Evolutionary conservation across 169 alveolate genomes (phyloP), one percentile per base, ranked within the genome.

Genomic region (Plasmodium ovale): DNA sequence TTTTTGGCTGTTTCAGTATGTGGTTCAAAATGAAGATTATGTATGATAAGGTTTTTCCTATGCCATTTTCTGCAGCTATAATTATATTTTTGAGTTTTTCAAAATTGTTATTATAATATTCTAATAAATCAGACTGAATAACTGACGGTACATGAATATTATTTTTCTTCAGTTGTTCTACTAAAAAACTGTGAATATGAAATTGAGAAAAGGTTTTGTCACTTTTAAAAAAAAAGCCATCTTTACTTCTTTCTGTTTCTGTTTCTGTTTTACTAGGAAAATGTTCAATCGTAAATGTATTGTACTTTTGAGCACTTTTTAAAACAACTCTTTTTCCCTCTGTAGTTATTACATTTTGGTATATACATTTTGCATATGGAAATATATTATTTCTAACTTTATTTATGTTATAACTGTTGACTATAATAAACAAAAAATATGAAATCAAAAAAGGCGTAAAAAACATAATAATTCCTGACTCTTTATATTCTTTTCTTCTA

Each of bases 31-130:
- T 54, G 12, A 77, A 42, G 44, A 77, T 77, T 47, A 77, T 77
- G 27, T 77, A 77, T 16, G 88, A 77, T n/a, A 77, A 44, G 5
- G 88, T 77, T 77, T 77, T 77, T 16, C 88, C 88, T 44, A 77
- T 77, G 16, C 88, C 88, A 77, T 77, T 77, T 77, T 77, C 88
- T 42, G 88, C 88, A 16, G 60, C 88, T 51, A 77, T 77, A 35
- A 77, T 77, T 21, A 77, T 19, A 62, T 77, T 77, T 60, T 67
- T 31, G 23, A 77, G n/a, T 2, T 60, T 62, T 12, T 64, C 77
- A 67, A 19, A 60, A 65, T 39, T 27, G 33, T 60, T 16, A 60
- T 74, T 62, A 74, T 74, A 74, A 74, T 74, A 74, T 21, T 74
- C 51, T 54, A 74, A 59, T 35, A 74, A 62, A 68, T 74, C 88